Percentiles rank a stretch among this genome's conserved stretches.
These are phyloP conservation scores for Fusarium dimerum DNA, from an alignment of 2,329 filamentous ascomycete species.

Conservation along the genomic window DNA sequence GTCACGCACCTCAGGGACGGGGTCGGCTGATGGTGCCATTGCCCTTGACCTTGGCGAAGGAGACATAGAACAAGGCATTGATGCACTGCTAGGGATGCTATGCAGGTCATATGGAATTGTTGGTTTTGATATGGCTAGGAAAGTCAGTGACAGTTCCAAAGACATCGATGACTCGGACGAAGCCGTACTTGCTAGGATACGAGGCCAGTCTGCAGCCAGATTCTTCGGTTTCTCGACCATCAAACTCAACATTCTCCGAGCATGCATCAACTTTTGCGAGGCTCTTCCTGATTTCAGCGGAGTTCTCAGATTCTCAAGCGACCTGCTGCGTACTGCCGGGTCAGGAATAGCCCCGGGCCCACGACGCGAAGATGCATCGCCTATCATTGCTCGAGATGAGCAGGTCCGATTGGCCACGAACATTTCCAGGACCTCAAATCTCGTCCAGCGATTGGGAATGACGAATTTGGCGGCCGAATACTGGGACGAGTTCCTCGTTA, in stretches of 20 bases:
- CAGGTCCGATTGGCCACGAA: slow-evolving; percentile 83
- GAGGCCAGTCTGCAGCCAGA: slow-evolving; percentile 57
- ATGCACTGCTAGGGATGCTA: slow-evolving; percentile 60
- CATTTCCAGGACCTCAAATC: slow-evolving; percentile 77
- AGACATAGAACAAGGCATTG: slow-evolving; percentile 67
- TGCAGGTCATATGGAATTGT: slow-evolving; percentile 67
- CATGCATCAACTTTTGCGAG: slow-evolving; percentile 93
- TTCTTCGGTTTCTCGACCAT: slow-evolving; percentile 76
- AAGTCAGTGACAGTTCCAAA: slow-evolving; percentile 25
- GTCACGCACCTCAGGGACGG: slow-evolving; percentile 60
- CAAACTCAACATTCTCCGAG: slow-evolving; percentile 83
- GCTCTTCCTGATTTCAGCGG: slow-evolving; percentile 89
- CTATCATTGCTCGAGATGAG: slow-evolving; percentile 75
- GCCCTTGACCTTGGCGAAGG: slow-evolving; percentile 64
- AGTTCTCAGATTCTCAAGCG: slow-evolving; percentile 83
- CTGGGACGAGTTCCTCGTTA: slow-evolving; percentile 94
- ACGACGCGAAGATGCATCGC: slow-evolving; percentile 67
- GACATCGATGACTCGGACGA: slow-evolving; percentile 49
- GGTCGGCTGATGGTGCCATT: slow-evolving; percentile 51
- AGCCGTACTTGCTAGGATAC: slow-evolving; percentile 57
- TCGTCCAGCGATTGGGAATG: slow-evolving; percentile 75
- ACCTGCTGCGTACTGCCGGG: slow-evolving; percentile 80
- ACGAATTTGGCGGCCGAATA: slow-evolving; percentile 76
- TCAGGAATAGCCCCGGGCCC: slow-evolving; percentile 75
- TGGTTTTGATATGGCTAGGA: slow-evolving; percentile 42